phyloP scores from a whole-genome alignment of 805 yeast genomes.

The Candida boidinii region DNA sequence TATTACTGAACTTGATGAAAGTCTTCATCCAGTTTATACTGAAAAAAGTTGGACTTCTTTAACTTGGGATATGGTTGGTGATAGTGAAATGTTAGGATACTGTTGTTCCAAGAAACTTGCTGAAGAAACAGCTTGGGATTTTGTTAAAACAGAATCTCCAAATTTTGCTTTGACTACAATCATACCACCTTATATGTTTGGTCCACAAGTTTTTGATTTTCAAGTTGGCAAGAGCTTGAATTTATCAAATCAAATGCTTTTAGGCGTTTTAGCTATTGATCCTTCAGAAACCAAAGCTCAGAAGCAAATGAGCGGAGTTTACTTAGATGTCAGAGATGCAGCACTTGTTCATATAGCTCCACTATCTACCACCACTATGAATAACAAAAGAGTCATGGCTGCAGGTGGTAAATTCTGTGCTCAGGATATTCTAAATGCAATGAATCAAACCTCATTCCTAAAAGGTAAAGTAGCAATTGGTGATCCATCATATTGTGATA shows the following conservation, averaged over 20 bases:
- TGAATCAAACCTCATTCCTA: constrained; percentile 26
- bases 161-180: constrained; percentile 23
- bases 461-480: constrained; percentile 30
- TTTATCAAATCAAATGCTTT: constrained; percentile 27
- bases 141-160: constrained; percentile 23
- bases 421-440: constrained; percentile 25
- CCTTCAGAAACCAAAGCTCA: constrained; percentile 20
- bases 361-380: constrained; percentile 28
- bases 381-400: constrained; percentile 25
- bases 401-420: constrained; percentile 14
- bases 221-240: constrained; percentile 15
- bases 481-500: constrained; percentile 4
- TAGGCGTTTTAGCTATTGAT: constrained; percentile 12
- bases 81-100: constrained; percentile 21
- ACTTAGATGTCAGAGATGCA: constrained; percentile 54
- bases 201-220: constrained; percentile 34
- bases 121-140: constrained; percentile 35
- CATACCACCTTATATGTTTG: constrained; percentile 28
- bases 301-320: constrained; percentile 10
- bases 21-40: constrained; percentile 11
- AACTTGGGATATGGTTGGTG: constrained; percentile 19
- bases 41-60: constrained; percentile 27
- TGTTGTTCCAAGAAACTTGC: constrained; percentile 34
- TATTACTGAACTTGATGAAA: constrained; percentile 8
- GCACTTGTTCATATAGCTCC: constrained; percentile 52